Evolutionary conservation across 2,329 filamentous ascomycete genomes (phyloP).

Genomic region (Fusarium nelsonii): DNA sequence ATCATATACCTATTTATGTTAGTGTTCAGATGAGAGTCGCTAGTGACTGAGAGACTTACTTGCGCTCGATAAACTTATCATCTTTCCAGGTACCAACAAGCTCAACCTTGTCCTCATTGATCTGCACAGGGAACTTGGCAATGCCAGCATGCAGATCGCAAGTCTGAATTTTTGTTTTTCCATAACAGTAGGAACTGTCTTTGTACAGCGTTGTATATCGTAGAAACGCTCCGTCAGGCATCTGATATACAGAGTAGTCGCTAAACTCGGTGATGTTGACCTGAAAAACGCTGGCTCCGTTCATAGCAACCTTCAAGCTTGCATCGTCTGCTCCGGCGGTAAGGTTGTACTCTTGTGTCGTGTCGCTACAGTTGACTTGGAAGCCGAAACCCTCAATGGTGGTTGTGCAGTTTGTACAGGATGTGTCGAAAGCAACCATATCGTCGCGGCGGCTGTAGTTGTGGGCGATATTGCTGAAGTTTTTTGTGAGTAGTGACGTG

Average conservation of each 20-base stretch:
- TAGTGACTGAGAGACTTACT: not conserved
- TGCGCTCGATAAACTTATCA: conserved; percentile 36
- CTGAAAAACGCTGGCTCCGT: conserved; percentile 30
- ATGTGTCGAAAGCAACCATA: conserved; percentile 28
- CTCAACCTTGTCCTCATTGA: conserved; percentile 14
- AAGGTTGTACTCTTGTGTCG: conserved; percentile 23
- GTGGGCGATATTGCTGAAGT: conserved; percentile 40
- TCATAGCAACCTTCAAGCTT: conserved; percentile 6
- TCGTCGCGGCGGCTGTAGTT: conserved; percentile 30
- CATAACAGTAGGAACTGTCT: conserved; percentile 19
- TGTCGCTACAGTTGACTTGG: conserved; percentile 35
- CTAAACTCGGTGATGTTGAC: conserved; percentile 35
- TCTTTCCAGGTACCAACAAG: conserved; percentile 33
- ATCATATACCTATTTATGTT: conserved; percentile 29
- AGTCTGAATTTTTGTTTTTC: conserved; percentile 31
- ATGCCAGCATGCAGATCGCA: conserved; percentile 41
- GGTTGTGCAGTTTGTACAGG: conserved; percentile 37
- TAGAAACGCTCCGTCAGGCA: conserved; percentile 31
- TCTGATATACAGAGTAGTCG: not conserved
- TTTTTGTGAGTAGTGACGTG: conserved; percentile 34
- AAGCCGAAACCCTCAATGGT: conserved; percentile 31
- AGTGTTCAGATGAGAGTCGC: fast-evolving
- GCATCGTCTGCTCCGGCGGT: not conserved
- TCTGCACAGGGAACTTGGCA: conserved; percentile 19
- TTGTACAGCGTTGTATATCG: conserved; percentile 37